Evolutionary conservation across 1,284 basidiomycete genomes (phyloP).

Genomic region (Mycosarcoma maydis): DNA sequence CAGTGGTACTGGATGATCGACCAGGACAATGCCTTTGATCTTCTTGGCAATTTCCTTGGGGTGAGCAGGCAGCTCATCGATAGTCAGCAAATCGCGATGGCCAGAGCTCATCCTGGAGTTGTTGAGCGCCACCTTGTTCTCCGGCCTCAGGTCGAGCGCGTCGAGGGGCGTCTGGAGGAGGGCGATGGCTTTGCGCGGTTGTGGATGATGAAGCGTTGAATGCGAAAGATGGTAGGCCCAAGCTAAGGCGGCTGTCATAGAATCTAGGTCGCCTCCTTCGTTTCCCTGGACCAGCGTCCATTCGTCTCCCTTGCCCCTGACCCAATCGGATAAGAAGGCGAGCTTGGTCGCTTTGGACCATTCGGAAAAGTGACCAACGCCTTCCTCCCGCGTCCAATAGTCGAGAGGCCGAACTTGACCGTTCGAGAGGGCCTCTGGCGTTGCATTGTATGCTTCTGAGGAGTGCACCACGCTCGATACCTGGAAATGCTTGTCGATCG

Average conservation of each 20-base stretch:
- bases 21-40: conserved; percentile 64
- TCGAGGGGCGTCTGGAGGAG: conserved; percentile 60
- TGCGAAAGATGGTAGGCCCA: conserved; percentile 63
- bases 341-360: conserved; percentile 63
- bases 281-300: conserved; percentile 68
- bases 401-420: conserved; percentile 8
- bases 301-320: conserved; percentile 50
- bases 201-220: conserved; percentile 32
- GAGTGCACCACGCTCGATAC: not conserved
- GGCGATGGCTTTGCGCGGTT: conserved; percentile 48
- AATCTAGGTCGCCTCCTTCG: conserved; percentile 67
- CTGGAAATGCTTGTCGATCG: not conserved
- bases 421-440: not conserved
- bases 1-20: conserved; percentile 67
- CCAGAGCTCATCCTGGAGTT: conserved; percentile 63
- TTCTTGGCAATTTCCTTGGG: conserved; percentile 57
- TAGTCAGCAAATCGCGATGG: conserved; percentile 67
- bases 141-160: conserved; percentile 67
- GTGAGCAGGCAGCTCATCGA: conserved; percentile 67
- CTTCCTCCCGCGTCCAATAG: conserved; percentile 49
- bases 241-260: conserved; percentile 59
- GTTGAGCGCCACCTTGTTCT: conserved; percentile 66
- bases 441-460: not conserved
- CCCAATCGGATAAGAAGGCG: conserved; percentile 61
- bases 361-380: conserved; percentile 64